Percentiles rank a stretch among this genome's conserved stretches.
phyloP scores from a whole-genome alignment of 2,329 filamentous ascomycete genomes.

The Plectosphaerella plurivora region DNA sequence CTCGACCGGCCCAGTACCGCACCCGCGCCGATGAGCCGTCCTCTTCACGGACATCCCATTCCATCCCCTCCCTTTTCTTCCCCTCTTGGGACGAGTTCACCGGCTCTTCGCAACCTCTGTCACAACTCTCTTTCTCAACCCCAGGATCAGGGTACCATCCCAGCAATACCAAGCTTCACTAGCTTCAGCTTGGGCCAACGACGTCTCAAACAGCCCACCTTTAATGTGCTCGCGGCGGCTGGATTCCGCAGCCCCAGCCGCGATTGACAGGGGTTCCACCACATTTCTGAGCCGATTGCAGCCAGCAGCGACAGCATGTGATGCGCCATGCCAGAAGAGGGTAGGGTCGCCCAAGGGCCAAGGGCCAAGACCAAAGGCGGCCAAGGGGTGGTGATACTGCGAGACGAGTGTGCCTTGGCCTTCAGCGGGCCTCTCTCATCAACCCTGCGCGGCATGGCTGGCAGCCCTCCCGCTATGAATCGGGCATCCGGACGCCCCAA shows the following conservation, averaged over 20 bases:
- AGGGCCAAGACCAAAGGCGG: too few relatives aligned
- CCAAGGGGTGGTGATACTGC: neutral
- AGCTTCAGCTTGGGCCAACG: neutral
- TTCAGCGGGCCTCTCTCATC: neutral
- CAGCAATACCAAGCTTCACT: neutral
- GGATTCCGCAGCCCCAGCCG: neutral
- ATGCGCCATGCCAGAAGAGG: neutral
- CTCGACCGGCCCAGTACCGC: too few relatives aligned
- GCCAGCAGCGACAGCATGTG: neutral
- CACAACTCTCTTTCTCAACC: neutral
- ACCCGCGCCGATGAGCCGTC: too few relatives aligned
- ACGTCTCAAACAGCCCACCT: neutral
- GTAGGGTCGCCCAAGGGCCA: neutral
- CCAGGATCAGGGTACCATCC: neutral
- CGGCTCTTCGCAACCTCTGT: constrained; percentile 1
- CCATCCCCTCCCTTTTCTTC: neutral
- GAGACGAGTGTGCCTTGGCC: neutral
- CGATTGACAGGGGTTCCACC: neutral
- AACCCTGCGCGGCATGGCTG: neutral
- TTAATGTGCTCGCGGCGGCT: neutral
- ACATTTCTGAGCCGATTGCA: neutral
- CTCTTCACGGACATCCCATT: neutral
- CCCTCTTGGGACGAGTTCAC: neutral
- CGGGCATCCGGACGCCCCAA: neutral
- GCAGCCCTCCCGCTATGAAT: neutral